Evolutionary conservation across 2,329 filamentous ascomycete genomes (phyloP), one percentile per base, ranked within the genome.

Genomic region (Pseudogymnoascus sp.): DNA sequence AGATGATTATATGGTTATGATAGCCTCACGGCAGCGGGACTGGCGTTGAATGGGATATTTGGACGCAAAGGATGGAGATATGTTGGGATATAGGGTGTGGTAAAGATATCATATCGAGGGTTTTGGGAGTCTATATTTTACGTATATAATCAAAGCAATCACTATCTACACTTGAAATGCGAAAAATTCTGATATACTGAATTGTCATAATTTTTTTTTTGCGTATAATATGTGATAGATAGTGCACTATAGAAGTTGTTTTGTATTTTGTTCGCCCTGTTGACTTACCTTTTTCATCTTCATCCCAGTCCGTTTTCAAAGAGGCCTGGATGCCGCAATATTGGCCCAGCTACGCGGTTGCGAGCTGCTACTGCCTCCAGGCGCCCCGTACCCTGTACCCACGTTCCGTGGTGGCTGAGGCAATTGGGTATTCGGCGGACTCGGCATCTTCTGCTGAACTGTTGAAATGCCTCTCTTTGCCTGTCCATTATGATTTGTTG

Each of bases 11-110:
- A 43, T 42, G 60, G 25, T n/a, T 31, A 34, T 14, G 38, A 49
- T 61, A 21, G 60, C 49, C 49, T 36, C 49, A 56, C 49, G 49
- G 49, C 49, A 36, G 28, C 28, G 49, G 49, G 16, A 34, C 28
- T 56, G 49, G 49, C 28, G 49, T 56, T 56, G 28, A 34, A 18
- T 34, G 49, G 49, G 7, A 34, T 34, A 34, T 25, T 56, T 56
- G n/a, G 28, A 34, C 28, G 28, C n/a, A 34, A 56, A 3, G 28
- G 16, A 36, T 36, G 49, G 9, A 56, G 9, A 16, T 31, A 25
- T 56, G 5, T 56, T 34, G 9, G 49, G 49, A 34, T 56, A 56
- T 56, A n/a, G 49, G n/a, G 28, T 12, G n/a, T 28, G n/a, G 11
- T 36, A 31, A 56, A 28, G 49, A 34, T 56, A 56, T 36, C 49